These are phyloP conservation scores for Penicillium thymicola DNA, from an alignment of 2,329 filamentous ascomycete species.

Conservation along the genomic window DNA sequence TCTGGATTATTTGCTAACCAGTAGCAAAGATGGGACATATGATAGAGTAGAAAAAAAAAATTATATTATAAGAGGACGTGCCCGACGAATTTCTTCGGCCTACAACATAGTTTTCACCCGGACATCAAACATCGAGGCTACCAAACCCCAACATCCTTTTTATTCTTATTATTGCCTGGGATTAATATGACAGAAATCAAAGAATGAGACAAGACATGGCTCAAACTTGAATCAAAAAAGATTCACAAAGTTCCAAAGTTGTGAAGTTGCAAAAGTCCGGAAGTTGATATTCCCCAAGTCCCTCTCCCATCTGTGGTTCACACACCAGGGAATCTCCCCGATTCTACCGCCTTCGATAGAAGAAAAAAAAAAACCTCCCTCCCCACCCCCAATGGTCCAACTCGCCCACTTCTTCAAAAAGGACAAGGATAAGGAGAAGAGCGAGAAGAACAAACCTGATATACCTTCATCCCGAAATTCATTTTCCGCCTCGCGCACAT, in stretches of 20 bases:
- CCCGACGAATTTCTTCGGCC: conserved; percentile 9
- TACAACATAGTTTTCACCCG: neutral
- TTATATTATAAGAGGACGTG: conserved; percentile 14
- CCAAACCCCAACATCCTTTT: neutral
- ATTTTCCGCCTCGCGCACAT: conserved; percentile 37
- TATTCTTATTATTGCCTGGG: neutral
- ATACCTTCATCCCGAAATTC: conserved; percentile 31
- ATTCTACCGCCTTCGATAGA: conserved; percentile 43
- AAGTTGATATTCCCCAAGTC: neutral
- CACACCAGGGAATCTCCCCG: conserved; percentile 9
- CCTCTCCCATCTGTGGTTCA: conserved; percentile 15
- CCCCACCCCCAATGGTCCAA: conserved; percentile 27
- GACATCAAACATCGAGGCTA: neutral
- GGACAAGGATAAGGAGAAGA: conserved; percentile 26
- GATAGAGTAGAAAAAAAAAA: conserved; percentile 6
- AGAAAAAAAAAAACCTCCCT: conserved; percentile 10
- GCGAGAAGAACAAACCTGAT: conserved; percentile 11
- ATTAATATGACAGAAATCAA: neutral
- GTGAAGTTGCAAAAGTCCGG: neutral
- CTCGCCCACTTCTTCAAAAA: conserved; percentile 29
- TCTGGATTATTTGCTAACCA: conserved; percentile 28
- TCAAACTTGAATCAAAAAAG: neutral
- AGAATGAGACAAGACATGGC: neutral
- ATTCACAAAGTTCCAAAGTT: neutral
- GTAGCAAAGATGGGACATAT: conserved; percentile 12